These are phyloP conservation scores for Balakata baccata DNA, from an alignment of 345 rosid genomes.

Conservation along the genomic window DNA sequence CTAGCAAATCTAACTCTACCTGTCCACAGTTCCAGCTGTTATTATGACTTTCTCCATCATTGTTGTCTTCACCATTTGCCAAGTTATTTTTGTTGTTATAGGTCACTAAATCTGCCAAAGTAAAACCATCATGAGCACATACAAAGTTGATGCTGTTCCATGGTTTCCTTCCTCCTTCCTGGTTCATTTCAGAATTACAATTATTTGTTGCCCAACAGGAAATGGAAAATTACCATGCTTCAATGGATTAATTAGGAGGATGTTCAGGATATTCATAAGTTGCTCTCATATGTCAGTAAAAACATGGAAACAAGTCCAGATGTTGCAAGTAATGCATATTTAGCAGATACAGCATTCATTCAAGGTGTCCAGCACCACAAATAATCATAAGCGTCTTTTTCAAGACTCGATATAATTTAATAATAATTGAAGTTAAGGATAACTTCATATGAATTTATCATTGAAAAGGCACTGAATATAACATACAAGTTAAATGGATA, in stretches of 20 bases:
- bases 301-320: neutral
- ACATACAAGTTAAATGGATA: neutral
- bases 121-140: constrained; percentile 95
- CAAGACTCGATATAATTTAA: neutral
- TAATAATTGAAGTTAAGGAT: too few species aligned
- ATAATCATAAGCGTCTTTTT: too few species aligned
- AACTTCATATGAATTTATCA: neutral
- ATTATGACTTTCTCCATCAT: constrained; percentile 88
- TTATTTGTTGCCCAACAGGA: neutral
- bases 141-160: constrained; percentile 92
- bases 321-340: neutral
- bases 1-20: constrained; percentile 37
- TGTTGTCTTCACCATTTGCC: constrained; percentile 94
- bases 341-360: neutral
- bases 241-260: neutral
- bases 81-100: constrained; percentile 84
- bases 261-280: neutral
- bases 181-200: constrained; percentile 29
- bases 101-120: constrained; percentile 80
- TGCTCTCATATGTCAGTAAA: neutral
- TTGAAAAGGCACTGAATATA: neutral
- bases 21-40: constrained; percentile 98
- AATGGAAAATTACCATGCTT: neutral
- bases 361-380: neutral
- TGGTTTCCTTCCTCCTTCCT: constrained; percentile 93